Evolutionary conservation across 176 grass and related monocot genomes (phyloP), one percentile per base, ranked within the genome.

Genomic region (Thinopyrum elongatum): DNA sequence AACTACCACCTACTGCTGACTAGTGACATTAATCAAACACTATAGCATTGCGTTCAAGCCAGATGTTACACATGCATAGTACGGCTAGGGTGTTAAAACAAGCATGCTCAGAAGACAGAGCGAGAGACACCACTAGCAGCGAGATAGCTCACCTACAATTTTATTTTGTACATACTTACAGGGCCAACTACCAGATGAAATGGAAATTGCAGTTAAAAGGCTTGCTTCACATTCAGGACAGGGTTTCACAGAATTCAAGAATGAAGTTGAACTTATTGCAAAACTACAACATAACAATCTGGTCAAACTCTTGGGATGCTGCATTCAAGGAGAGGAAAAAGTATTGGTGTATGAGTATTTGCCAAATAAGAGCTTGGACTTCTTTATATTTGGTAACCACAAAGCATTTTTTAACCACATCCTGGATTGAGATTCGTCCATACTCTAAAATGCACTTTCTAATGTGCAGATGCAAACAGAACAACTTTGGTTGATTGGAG

Each of bases 221-320:
- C 83, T 85, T 41, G 74, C 73, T 15, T 22, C 83, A 59, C 29
- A 33, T 69, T 85, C 83, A 8, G 35, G 59, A 57, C 83, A 85
- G 11, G 83, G 83, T 57, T 51, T 69, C 4, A 23, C 17, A 6
- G 83, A 85, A 62, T 85, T 85, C 28, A 67, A 55, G n/a, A 85
- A 77, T 78, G 73, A 85, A 69, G 33, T 85, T 36, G 58, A 77
- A 67, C 62, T 85, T 78, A 78, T 85, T 59, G 73, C 83, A 19
- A 85, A 85, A 53, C 30, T 85, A 39, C 74, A 85, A 7, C 83
- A 85, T 49, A 77, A 59, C 36, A 85, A 85, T 78, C 41, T 85
- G 3, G 74, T 85, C 12, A 78, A 13, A 2, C 62, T 78, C 0
- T 4, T 77, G 13, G 83, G 73, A 25, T 85, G 83, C 8, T 85